phyloP scores from a whole-genome alignment of 805 yeast species.

The Saccharomyces jurei region DNA sequence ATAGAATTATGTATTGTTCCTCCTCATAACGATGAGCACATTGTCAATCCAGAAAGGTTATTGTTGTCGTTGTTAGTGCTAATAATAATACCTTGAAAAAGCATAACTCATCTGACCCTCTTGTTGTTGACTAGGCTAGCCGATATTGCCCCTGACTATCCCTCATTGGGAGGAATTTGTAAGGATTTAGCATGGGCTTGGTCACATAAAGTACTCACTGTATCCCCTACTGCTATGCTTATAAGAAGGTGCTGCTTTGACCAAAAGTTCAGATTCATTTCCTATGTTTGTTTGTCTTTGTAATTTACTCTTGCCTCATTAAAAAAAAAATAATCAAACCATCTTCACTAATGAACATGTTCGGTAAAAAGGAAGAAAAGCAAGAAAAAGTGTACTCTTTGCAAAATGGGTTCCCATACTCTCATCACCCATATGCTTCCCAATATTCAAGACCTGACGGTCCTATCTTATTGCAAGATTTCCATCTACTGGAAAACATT shows the following conservation, averaged over 20 bases:
- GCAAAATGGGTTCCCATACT: conserved; percentile 48
- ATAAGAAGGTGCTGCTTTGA: background rate
- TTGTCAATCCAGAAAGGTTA: background rate
- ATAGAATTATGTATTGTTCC: background rate
- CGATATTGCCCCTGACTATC: background rate
- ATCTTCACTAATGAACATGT: background rate
- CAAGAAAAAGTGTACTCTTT: conserved; percentile 29
- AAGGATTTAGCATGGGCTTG: background rate
- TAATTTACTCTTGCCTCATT: background rate
- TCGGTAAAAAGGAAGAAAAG: conserved; percentile 1
- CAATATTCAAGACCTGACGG: conserved; percentile 49
- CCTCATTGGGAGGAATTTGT: background rate
- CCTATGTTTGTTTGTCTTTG: background rate
- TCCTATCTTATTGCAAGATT: conserved; percentile 51
- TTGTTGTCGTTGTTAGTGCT: background rate
- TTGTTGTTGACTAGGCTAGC: background rate
- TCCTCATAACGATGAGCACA: background rate
- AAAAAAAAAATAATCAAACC: background rate
- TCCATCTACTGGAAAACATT: conserved; percentile 46
- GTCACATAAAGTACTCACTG: background rate
- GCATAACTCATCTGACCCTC: background rate
- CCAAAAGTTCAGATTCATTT: too few species aligned
- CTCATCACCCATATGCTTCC: conserved; percentile 46
- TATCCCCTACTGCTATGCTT: background rate
- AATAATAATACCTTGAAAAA: background rate